Conservation (phyloP, 495 filamentous ascomycete species). For the Cetradonia linearis region DNA sequence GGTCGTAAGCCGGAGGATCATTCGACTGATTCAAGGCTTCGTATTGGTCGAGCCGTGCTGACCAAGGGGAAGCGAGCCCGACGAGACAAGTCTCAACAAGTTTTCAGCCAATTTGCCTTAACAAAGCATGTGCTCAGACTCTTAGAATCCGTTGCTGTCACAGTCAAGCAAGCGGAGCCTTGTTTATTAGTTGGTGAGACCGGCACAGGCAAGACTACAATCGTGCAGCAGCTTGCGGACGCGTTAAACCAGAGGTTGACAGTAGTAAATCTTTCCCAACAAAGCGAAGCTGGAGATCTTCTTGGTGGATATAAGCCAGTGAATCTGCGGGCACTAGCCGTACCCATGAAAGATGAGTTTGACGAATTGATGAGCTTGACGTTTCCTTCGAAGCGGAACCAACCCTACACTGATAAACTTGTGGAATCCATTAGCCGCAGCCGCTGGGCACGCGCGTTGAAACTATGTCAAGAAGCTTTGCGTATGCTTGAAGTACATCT, state of each 20-base stretch:
- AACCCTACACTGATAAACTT: constrained; percentile 69
- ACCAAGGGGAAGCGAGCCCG: constrained; percentile 33
- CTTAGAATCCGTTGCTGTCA: constrained; percentile 75
- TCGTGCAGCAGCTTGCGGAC: constrained; percentile 83
- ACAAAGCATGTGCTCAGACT: constrained; percentile 61
- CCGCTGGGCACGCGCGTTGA: constrained; percentile 75
- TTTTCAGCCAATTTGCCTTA: constrained; percentile 50
- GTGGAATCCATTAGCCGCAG: constrained; percentile 66
- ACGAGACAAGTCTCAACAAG: constrained; percentile 21
- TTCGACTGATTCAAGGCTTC: constrained; percentile 46
- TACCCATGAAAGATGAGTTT: constrained; percentile 89
- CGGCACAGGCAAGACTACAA: constrained; percentile 93
- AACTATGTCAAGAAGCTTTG: constrained; percentile 79
- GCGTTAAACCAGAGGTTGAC: constrained; percentile 71
- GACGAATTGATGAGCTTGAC: constrained; percentile 77
- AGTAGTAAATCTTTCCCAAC: constrained; percentile 91
- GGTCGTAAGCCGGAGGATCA: constrained; percentile 56
- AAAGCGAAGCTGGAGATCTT: constrained; percentile 89
- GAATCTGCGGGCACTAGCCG: constrained; percentile 72
- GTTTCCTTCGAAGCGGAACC: constrained; percentile 77
- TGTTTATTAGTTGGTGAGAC: constrained; percentile 93
- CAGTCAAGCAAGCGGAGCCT: constrained; percentile 75
- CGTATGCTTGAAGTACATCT: constrained; percentile 71
- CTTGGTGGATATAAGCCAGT: constrained; percentile 94
- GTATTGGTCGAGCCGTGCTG: constrained; percentile 57